Evolutionary conservation across 2,329 filamentous ascomycete genomes (phyloP).

Genomic region (Phoma herbarum): DNA sequence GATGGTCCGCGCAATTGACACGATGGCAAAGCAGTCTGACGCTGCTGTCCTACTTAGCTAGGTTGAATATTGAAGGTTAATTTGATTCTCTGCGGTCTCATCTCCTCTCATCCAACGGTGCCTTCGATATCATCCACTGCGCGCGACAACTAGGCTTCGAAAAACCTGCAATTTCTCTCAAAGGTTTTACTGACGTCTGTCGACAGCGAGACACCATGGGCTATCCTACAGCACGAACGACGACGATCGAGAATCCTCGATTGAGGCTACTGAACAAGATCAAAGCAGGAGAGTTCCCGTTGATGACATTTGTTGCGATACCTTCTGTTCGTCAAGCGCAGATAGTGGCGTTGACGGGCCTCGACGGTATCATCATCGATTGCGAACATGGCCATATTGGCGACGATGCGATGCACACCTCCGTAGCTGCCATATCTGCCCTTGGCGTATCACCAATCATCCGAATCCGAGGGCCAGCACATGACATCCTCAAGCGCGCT

Average conservation of each 20-base stretch:
- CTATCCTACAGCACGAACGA: slow-evolving; percentile 27
- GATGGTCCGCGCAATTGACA: neutral
- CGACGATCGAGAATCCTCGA: slow-evolving; percentile 50
- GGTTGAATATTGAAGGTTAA: neutral
- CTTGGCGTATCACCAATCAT: slow-evolving; percentile 65
- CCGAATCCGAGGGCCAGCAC: slow-evolving; percentile 59
- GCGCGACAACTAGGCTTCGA: too few species aligned
- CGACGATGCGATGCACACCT: slow-evolving; percentile 66
- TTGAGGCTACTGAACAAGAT: slow-evolving; percentile 57
- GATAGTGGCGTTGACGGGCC: slow-evolving; percentile 67
- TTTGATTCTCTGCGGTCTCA: neutral
- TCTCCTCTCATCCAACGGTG: neutral
- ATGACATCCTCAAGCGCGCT: slow-evolving; percentile 63
- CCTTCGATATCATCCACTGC: neutral
- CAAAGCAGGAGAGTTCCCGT: slow-evolving; percentile 50
- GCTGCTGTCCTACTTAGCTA: slow-evolving; percentile 3
- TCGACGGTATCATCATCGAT: slow-evolving; percentile 73
- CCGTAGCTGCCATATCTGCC: slow-evolving; percentile 64
- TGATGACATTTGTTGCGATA: slow-evolving; percentile 62
- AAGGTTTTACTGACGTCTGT: neutral
- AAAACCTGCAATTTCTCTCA: neutral
- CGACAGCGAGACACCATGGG: slow-evolving; percentile 10
- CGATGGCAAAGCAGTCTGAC: neutral
- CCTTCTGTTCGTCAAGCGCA: slow-evolving; percentile 60
- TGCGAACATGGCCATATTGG: slow-evolving; percentile 66